Evolutionary conservation across 2,329 filamentous ascomycete species (phyloP).

Genomic region (Stagonosporopsis vannaccii): DNA sequence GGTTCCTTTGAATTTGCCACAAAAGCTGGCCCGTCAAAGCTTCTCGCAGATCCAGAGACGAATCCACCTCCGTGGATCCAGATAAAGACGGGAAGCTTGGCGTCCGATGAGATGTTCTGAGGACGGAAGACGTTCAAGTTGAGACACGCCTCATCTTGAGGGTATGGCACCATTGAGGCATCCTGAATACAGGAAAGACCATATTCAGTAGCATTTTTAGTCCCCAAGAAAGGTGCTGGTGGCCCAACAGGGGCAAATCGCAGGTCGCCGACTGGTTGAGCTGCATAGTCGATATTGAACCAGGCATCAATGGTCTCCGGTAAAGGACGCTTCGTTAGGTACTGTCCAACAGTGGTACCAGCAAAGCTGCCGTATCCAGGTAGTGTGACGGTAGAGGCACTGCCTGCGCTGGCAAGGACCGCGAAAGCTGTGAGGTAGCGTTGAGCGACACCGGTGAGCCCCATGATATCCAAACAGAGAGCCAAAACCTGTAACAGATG

Average conservation of each 20-base stretch:
- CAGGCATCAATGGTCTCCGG: conserved; percentile 53
- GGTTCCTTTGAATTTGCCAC: conserved; percentile 33
- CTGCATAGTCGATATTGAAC: conserved; percentile 57
- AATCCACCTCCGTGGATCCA: conserved; percentile 42
- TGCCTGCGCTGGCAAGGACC: conserved; percentile 1
- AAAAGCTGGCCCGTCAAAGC: conserved; percentile 38
- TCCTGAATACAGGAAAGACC: conserved; percentile 54
- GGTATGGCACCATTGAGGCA: conserved; percentile 41
- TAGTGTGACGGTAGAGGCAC: conserved; percentile 30
- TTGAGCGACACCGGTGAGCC: conserved; percentile 4
- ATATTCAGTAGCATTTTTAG: conserved; percentile 48
- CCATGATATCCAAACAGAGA: conserved; percentile 9
- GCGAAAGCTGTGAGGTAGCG: conserved; percentile 15
- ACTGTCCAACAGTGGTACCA: conserved; percentile 47
- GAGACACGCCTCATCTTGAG: conserved; percentile 34
- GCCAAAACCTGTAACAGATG: not conserved
- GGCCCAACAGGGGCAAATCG: conserved; percentile 51
- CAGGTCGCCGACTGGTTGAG: conserved; percentile 44
- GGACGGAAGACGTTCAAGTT: conserved; percentile 39
- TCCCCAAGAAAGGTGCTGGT: conserved; percentile 49
- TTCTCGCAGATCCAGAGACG: conserved; percentile 31
- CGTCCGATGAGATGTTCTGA: conserved; percentile 19
- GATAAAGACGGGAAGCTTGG: conserved; percentile 37
- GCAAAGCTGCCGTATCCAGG: conserved; percentile 51
- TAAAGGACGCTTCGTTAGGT: conserved; percentile 46